phyloP scores from a whole-genome alignment of 495 filamentous ascomycete species.

The Clavariopsis aquatica region DNA sequence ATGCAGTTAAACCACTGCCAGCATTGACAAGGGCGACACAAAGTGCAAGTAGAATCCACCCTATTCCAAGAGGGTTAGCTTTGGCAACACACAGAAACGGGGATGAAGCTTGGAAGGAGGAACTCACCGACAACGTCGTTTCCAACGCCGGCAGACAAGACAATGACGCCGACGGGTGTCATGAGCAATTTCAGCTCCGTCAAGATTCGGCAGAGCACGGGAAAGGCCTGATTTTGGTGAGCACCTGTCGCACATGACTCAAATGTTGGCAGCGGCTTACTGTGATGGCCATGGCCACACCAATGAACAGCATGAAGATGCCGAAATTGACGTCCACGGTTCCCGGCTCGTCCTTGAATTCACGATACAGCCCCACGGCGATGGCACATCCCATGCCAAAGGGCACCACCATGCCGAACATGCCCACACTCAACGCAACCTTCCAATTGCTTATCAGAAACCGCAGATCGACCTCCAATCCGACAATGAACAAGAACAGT shows the following conservation, averaged over 20 bases:
- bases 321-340: conserved; percentile 71
- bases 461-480: conserved; percentile 88
- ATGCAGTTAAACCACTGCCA: conserved; percentile 75
- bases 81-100: conserved; percentile 5
- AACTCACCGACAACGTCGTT: conserved; percentile 81
- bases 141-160: conserved; percentile 89
- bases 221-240: conserved; percentile 66
- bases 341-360: conserved; percentile 68
- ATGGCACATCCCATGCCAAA: conserved; percentile 72
- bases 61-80: conserved; percentile 29
- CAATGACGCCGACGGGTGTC: conserved; percentile 84
- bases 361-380: conserved; percentile 80
- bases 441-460: conserved; percentile 85
- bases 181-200: conserved; percentile 86
- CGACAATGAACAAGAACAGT: conserved; percentile 90
- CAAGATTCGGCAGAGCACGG: conserved; percentile 90
- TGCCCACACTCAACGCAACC: conserved; percentile 75
- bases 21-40: conserved; percentile 95
- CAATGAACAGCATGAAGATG: conserved; percentile 88
- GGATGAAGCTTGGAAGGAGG: not conserved
- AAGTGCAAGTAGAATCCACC: conserved; percentile 88
- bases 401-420: conserved; percentile 83
- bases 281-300: conserved; percentile 92
- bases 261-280: conserved; percentile 43
- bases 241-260: conserved; percentile 3